Evolutionary conservation across 345 rosid genomes (phyloP).

Genomic region (Salix koriyanagi): DNA sequence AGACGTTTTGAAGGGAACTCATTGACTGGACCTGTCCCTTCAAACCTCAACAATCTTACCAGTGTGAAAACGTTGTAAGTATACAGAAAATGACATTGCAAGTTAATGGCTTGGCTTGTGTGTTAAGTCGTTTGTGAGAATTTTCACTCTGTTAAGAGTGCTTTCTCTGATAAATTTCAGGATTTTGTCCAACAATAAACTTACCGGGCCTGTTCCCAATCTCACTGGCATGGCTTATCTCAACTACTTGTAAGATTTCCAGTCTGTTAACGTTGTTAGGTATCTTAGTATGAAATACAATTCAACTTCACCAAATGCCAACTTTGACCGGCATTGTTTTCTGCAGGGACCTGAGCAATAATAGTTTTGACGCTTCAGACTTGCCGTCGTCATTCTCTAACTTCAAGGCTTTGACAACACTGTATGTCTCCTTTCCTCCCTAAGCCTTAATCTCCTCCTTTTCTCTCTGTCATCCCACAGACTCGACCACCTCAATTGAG

Average conservation of each 20-base stretch:
- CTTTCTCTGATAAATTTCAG: constrained; percentile 32
- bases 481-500: neutral
- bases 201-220: too few species aligned
- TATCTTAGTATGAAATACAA: neutral
- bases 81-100: neutral
- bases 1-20: constrained; percentile 76
- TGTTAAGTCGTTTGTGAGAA: neutral
- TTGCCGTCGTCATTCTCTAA: constrained; percentile 58
- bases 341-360: constrained; percentile 80
- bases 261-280: too few species aligned
- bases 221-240: too few species aligned
- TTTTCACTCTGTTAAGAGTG: neutral
- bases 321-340: constrained; percentile 2
- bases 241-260: too few species aligned
- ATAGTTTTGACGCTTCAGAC: constrained; percentile 42
- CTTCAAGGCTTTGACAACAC: constrained; percentile 47
- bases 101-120: neutral
- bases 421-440: constrained; percentile 42
- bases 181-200: constrained; percentile 55
- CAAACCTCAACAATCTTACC: constrained; percentile 56
- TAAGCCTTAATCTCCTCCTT: neutral
- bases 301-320: neutral
- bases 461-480: neutral
- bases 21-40: constrained; percentile 52
- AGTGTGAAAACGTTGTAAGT: constrained; percentile 60